Conservation (phyloP, 768 basidiomycete genomes). For the Lentinula detonsa region DNA sequence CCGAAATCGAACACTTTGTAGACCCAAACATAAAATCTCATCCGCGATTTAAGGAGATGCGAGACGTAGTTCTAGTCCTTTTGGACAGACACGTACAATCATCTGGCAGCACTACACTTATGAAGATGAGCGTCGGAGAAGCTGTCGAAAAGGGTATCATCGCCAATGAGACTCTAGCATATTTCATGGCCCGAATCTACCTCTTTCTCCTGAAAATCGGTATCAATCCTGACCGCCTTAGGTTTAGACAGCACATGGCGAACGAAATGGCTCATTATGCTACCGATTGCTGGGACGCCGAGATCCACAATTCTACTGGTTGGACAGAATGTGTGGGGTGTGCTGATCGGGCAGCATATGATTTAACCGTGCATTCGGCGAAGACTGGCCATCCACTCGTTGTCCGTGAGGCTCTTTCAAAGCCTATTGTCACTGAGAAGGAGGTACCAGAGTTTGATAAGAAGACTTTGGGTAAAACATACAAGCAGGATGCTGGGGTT, state of each 20-base stretch:
- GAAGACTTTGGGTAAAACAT: constrained; percentile 84
- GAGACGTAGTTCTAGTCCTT: constrained; percentile 66
- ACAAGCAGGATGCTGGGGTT: constrained; percentile 72
- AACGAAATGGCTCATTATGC: constrained; percentile 99
- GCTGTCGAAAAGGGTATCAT: constrained; percentile 83
- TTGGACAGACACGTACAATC: constrained; percentile 83
- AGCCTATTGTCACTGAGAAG: constrained; percentile 79
- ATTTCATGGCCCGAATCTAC: constrained; percentile 91
- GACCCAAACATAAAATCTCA: constrained; percentile 92
- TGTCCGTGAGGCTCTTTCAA: constrained; percentile 80
- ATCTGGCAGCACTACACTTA: constrained; percentile 61
- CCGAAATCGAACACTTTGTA: constrained; percentile 98
- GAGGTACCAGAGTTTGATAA: constrained; percentile 79
- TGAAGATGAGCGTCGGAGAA: constrained; percentile 73
- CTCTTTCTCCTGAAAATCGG: constrained; percentile 89
- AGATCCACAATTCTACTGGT: constrained; percentile 83
- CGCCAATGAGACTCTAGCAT: constrained; percentile 96
- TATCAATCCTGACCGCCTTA: constrained; percentile 72
- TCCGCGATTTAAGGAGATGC: constrained; percentile 74
- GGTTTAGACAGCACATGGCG: constrained; percentile 97
- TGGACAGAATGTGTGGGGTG: constrained; percentile 99
- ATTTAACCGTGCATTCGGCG: constrained; percentile 82
- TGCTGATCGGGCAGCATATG: constrained; percentile 96
- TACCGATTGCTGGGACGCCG: constrained; percentile 99
- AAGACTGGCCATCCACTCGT: constrained; percentile 82